Evolutionary conservation across 2,329 filamentous ascomycete genomes (phyloP).

Genomic region (Furcasterigmium sp.): DNA sequence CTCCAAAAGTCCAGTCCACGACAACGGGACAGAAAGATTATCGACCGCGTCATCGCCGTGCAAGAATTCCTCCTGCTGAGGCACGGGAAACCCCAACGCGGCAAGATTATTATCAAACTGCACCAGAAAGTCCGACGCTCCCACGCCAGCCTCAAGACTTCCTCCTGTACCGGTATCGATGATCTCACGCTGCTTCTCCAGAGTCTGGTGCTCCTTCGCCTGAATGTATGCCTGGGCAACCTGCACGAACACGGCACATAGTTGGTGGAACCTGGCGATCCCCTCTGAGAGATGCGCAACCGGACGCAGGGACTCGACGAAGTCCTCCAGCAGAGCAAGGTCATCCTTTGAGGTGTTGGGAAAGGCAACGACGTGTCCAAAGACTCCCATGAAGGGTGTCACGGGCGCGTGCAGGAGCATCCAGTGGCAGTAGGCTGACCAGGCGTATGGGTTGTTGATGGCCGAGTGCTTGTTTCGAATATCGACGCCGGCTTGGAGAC

Average conservation of each 20-base stretch:
- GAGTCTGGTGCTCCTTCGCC: neutral
- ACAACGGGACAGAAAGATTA: neutral
- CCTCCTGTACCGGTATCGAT: neutral
- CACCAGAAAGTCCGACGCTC: neutral
- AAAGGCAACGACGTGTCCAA: neutral
- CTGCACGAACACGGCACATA: constrained; percentile 2
- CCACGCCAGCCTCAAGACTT: neutral
- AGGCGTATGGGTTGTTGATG: neutral
- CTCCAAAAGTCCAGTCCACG: neutral
- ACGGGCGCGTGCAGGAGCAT: constrained; percentile 2
- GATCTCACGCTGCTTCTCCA: neutral
- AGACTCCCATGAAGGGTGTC: constrained; percentile 3
- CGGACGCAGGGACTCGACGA: constrained; percentile 1
- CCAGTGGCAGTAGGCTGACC: constrained; percentile 2
- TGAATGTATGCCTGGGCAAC: constrained; percentile 3
- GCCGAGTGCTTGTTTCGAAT: constrained; percentile 1
- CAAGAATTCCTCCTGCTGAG: neutral
- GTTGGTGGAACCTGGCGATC: constrained; percentile 2
- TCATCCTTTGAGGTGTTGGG: constrained; percentile 1
- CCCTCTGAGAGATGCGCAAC: constrained; percentile 1
- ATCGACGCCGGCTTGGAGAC: neutral
- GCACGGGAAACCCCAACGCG: neutral
- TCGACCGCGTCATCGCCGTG: neutral
- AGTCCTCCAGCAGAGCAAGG: neutral
- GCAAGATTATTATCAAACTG: neutral